phyloP scores from a whole-genome alignment of 148 eudicot species.

The Cornus kousa region DNA sequence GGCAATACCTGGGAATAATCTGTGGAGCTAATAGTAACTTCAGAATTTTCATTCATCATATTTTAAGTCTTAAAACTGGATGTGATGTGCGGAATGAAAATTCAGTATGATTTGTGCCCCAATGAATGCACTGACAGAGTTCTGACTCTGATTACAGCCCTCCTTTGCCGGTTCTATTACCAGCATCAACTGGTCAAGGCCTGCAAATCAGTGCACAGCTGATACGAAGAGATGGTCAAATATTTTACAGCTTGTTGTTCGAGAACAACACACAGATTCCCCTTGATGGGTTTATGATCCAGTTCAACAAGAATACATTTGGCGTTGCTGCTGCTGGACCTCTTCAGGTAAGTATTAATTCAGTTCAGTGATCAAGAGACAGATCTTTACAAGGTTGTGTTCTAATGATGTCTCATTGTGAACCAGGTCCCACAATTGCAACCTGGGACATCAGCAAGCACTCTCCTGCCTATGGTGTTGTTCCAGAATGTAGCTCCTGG shows the following conservation, averaged over 20 bases:
- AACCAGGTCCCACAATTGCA: conserved; percentile 73
- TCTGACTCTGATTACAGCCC: conserved; percentile 56
- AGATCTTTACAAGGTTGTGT: background rate
- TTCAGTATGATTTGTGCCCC: too few species aligned
- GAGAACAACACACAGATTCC: conserved; percentile 71
- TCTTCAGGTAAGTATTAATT: conserved; percentile 58
- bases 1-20: background rate
- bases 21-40: background rate
- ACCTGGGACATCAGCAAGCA: conserved; percentile 78
- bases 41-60: too few species aligned
- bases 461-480: conserved; percentile 85
- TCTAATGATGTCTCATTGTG: conserved; percentile 8
- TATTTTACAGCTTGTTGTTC: conserved; percentile 78
- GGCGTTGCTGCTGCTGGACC: conserved; percentile 91
- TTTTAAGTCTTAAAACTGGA: background rate
- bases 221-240: conserved; percentile 82
- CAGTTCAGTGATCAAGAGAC: background rate
- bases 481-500: conserved; percentile 89
- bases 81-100: background rate
- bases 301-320: conserved; percentile 92
- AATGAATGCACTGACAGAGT: conserved; percentile 13
- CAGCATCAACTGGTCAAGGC: conserved; percentile 90
- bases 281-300: conserved; percentile 96
- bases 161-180: conserved; percentile 74
- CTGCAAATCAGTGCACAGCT: conserved; percentile 89